A percentile compares a stretch with the other conserved stretches of the same genome.
Evolutionary conservation across 805 yeast genomes (phyloP).

Genomic region (Candida easanensis): DNA sequence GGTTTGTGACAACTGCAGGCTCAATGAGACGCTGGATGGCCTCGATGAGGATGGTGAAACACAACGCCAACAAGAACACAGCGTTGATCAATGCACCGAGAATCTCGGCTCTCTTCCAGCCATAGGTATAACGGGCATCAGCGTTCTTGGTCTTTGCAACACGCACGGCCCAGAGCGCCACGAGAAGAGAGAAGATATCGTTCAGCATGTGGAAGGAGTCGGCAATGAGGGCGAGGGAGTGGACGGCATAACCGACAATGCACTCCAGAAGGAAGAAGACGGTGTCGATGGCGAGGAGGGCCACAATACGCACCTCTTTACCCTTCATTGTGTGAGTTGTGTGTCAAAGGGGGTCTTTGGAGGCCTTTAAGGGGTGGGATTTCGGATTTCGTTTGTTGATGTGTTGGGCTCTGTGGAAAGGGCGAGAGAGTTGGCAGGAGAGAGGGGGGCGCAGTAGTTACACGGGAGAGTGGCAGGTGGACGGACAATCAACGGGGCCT

Average conservation of each 20-base stretch:
- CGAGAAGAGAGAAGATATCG: slow-evolving; percentile 83
- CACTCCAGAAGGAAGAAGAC: slow-evolving; percentile 83
- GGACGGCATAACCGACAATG: slow-evolving; percentile 83
- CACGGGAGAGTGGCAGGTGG: too few species aligned
- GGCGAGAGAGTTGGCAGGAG: too few species aligned
- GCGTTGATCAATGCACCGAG: slow-evolving; percentile 94
- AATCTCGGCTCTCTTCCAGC: slow-evolving; percentile 97
- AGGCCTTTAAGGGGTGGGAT: neutral
- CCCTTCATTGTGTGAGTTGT: slow-evolving; percentile 7
- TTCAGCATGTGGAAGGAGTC: slow-evolving; percentile 98
- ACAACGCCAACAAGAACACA: slow-evolving; percentile 85
- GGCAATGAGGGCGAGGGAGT: slow-evolving; percentile 91
- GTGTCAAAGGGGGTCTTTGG: too few species aligned
- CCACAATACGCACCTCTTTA: slow-evolving; percentile 69
- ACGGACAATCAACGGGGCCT: too few species aligned
- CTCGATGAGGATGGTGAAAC: slow-evolving; percentile 88
- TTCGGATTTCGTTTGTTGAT: too few species aligned
- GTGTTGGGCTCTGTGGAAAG: too few species aligned
- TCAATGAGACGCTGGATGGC: slow-evolving; percentile 85
- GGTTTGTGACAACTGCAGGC: slow-evolving; percentile 77
- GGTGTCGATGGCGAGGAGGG: slow-evolving; percentile 74
- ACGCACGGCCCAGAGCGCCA: slow-evolving; percentile 95
- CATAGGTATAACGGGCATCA: slow-evolving; percentile 88
- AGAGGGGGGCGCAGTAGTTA: too few species aligned
- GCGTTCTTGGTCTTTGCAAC: slow-evolving; percentile 82